Conservation (phyloP, 208 protist species). For the Trypanosoma melophagium region DNA sequence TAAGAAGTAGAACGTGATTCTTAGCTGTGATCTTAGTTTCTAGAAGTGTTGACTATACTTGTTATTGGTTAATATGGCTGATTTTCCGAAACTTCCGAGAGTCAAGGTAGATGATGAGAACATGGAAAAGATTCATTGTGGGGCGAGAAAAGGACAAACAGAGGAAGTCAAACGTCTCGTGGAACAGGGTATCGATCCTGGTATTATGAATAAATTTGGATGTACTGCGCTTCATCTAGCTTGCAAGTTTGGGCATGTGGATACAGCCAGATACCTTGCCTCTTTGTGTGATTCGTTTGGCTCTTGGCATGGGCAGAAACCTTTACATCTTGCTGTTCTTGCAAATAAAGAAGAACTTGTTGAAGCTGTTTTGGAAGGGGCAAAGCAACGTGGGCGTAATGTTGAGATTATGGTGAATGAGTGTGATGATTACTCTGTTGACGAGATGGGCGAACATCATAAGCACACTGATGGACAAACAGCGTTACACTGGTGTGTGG, state of each 20-base stretch:
- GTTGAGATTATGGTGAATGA: slow-evolving; percentile 75
- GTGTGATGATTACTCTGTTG: slow-evolving; percentile 69
- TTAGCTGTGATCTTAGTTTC: no score
- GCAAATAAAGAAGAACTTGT: slow-evolving; percentile 67
- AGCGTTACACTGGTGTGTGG: slow-evolving; percentile 82
- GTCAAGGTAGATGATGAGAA: slow-evolving; percentile 84
- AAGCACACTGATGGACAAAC: slow-evolving; percentile 65
- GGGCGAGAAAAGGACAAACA: slow-evolving; percentile 73
- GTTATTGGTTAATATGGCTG: slow-evolving; percentile 55
- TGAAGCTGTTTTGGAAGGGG: slow-evolving; percentile 53
- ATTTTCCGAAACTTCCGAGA: slow-evolving; percentile 64
- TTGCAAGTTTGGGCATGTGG: slow-evolving; percentile 78
- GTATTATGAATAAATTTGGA: slow-evolving; percentile 82
- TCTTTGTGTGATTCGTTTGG: slow-evolving; percentile 53
- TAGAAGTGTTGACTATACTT: neutral
- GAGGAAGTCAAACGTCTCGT: slow-evolving; percentile 81
- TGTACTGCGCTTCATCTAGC: slow-evolving; percentile 87
- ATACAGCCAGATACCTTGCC: slow-evolving; percentile 66
- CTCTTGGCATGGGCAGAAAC: slow-evolving; percentile 81
- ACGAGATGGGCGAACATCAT: slow-evolving; percentile 51
- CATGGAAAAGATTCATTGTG: slow-evolving; percentile 87
- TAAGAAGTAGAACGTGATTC: no score
- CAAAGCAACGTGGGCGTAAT: slow-evolving; percentile 49
- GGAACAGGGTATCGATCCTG: slow-evolving; percentile 59
- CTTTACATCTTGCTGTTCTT: slow-evolving; percentile 80